A percentile compares a stretch with the other conserved stretches of the same genome.
Conservation (phyloP, 192 early-diverging fungal species). For the Backusella luteola region DNA sequence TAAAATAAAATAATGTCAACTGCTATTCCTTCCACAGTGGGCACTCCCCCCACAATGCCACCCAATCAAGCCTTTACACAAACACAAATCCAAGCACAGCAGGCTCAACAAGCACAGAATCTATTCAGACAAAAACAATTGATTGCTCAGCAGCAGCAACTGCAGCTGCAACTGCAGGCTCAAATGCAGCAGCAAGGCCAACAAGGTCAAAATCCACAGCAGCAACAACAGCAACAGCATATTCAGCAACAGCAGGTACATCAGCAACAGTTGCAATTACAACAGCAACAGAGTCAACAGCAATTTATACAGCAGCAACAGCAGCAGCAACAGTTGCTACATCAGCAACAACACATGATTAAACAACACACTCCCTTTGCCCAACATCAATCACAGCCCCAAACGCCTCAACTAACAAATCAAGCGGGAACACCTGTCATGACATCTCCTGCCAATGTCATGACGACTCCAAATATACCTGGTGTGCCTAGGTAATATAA, state of each 20-base stretch:
- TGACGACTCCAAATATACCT: slow-evolving; percentile 2
- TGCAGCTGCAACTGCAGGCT: background rate
- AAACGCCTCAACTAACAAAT: background rate
- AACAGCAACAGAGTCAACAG: slow-evolving; percentile 10
- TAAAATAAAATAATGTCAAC: slow-evolving; percentile 1
- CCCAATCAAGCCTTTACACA: background rate
- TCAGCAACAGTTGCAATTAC: background rate
- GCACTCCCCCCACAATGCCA: background rate
- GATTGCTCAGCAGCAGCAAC: background rate
- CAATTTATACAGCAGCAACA: slow-evolving; percentile 13
- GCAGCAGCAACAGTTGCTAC: background rate
- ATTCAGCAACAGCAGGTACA: background rate
- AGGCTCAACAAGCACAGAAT: slow-evolving; percentile 6
- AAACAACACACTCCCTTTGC: background rate
- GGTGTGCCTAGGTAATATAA: background rate
- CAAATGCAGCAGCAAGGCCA: background rate
- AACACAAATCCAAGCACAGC: background rate
- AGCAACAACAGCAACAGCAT: background rate
- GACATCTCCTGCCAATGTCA: slow-evolving; percentile 8
- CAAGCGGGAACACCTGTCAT: background rate
- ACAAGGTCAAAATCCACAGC: background rate
- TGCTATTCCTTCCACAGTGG: slow-evolving; percentile 5
- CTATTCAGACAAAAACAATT: slow-evolving; percentile 6
- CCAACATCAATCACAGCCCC: slow-evolving; percentile 3
- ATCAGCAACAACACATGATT: background rate